A percentile compares a stretch with the other conserved stretches of the same genome.
Conservation (phyloP, 352 stramenopile species). For the Pythium utonaiense region DNA sequence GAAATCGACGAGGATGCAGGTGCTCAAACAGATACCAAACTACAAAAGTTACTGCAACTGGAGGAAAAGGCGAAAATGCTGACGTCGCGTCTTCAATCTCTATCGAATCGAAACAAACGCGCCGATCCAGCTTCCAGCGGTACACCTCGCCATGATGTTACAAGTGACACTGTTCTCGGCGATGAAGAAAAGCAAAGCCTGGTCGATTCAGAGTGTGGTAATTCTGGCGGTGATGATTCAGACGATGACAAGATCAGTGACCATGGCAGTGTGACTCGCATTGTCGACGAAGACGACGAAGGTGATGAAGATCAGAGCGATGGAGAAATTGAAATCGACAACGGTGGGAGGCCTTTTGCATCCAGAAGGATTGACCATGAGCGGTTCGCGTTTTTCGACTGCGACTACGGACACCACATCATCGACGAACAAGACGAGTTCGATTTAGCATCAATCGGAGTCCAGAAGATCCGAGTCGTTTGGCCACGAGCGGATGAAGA, state of each 20-base stretch:
- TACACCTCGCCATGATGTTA: not conserved
- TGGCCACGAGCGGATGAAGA: conserved; percentile 24
- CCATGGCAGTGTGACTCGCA: not conserved
- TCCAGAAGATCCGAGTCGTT: conserved; percentile 42
- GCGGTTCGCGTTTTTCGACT: conserved; percentile 1
- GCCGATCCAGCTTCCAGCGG: not conserved
- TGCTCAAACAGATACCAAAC: not conserved
- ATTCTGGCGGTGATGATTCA: not conserved
- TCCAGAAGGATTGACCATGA: conserved; percentile 8
- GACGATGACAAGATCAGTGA: not conserved
- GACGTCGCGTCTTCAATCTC: conserved; percentile 11
- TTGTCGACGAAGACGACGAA: conserved; percentile 6
- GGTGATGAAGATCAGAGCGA: not conserved
- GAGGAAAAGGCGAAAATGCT: conserved; percentile 19
- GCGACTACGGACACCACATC: not conserved
- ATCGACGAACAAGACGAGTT: conserved; percentile 22
- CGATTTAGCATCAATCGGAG: conserved; percentile 51
- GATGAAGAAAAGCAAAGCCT: not conserved
- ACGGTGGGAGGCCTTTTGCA: not conserved
- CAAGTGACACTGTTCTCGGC: not conserved
- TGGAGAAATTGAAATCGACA: not conserved
- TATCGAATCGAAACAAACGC: not conserved
- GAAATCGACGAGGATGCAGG: not conserved
- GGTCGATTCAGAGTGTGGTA: not conserved
- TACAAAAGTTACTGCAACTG: conserved; percentile 20